Evolutionary conservation across 2,329 filamentous ascomycete species (phyloP).

Genomic region (Xylariales sp.): DNA sequence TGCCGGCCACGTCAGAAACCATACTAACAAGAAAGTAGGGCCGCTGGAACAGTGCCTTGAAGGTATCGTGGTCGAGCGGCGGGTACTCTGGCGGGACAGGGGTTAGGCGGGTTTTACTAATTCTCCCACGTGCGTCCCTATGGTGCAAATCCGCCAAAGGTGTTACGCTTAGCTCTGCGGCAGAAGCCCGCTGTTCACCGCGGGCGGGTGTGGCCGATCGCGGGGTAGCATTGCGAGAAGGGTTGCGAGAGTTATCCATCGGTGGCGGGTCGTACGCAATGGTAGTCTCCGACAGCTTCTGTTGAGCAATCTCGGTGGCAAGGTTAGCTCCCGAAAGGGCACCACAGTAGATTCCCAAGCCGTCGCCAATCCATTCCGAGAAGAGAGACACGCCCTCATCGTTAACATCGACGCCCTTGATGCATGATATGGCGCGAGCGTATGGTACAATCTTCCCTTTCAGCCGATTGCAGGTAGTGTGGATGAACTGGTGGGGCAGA

Average conservation of each 20-base stretch:
- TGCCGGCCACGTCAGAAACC: constrained; percentile 94
- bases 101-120: constrained; percentile 76
- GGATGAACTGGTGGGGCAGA: constrained; percentile 95
- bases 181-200: constrained; percentile 59
- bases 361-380: constrained; percentile 92
- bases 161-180: constrained; percentile 63
- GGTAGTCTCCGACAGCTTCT: constrained; percentile 98
- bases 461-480: constrained; percentile 84
- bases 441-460: constrained; percentile 90
- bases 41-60: constrained; percentile 90
- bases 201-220: constrained; percentile 61
- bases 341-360: constrained; percentile 94
- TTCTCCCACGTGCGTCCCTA: constrained; percentile 74
- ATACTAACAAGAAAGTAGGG: constrained; percentile 98
- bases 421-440: constrained; percentile 94
- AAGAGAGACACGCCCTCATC: constrained; percentile 89
- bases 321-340: constrained; percentile 97
- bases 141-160: constrained; percentile 69
- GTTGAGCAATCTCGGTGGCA: constrained; percentile 90
- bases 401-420: constrained; percentile 95
- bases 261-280: constrained; percentile 94
- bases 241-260: constrained; percentile 81
- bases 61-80: constrained; percentile 83
- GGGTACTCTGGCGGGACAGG: constrained; percentile 85
- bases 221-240: constrained; percentile 66